These are phyloP conservation scores for Cercospora brassicicola DNA, from an alignment of 2,329 filamentous ascomycete genomes.

Conservation along the genomic window DNA sequence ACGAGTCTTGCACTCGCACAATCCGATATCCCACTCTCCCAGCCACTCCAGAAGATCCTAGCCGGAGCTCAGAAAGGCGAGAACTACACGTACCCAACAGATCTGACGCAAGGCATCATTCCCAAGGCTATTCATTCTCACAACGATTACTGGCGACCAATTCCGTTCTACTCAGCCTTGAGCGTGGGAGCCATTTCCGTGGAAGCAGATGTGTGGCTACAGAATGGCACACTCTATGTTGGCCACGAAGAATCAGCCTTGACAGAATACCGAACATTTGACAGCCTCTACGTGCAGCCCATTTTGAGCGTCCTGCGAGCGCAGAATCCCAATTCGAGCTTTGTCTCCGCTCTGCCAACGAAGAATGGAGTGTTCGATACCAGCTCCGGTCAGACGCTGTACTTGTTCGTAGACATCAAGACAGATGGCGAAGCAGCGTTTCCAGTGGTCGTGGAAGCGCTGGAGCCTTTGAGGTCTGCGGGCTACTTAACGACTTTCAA, in stretches of 20 bases:
- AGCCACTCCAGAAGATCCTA: slow-evolving; percentile 57
- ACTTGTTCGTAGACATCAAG: slow-evolving; percentile 66
- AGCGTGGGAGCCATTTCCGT: slow-evolving; percentile 58
- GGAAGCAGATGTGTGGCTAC: slow-evolving; percentile 62
- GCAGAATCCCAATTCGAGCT: slow-evolving; percentile 57
- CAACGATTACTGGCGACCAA: slow-evolving; percentile 60
- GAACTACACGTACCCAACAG: slow-evolving; percentile 61
- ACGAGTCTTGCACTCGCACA: slow-evolving; percentile 27
- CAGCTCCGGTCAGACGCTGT: slow-evolving; percentile 56
- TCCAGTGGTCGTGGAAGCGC: slow-evolving; percentile 56
- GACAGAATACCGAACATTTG: slow-evolving; percentile 54
- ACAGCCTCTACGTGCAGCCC: slow-evolving; percentile 60
- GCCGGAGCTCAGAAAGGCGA: slow-evolving; percentile 54
- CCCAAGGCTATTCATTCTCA: slow-evolving; percentile 59
- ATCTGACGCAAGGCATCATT: slow-evolving; percentile 60
- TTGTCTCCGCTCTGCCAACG: slow-evolving; percentile 48
- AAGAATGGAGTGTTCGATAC: slow-evolving; percentile 64
- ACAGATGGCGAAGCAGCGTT: slow-evolving; percentile 58
- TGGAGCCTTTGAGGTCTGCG: slow-evolving; percentile 57
- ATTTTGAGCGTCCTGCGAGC: slow-evolving; percentile 57
- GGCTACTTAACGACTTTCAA: slow-evolving; percentile 57
- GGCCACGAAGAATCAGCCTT: slow-evolving; percentile 58
- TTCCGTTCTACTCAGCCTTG: slow-evolving; percentile 55
- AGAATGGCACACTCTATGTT: slow-evolving; percentile 57
- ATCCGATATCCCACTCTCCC: slow-evolving; percentile 44